A percentile compares a stretch with the other conserved stretches of the same genome.
Evolutionary conservation across 2,329 filamentous ascomycete genomes (phyloP).

Genomic region (Penicillium sp.): DNA sequence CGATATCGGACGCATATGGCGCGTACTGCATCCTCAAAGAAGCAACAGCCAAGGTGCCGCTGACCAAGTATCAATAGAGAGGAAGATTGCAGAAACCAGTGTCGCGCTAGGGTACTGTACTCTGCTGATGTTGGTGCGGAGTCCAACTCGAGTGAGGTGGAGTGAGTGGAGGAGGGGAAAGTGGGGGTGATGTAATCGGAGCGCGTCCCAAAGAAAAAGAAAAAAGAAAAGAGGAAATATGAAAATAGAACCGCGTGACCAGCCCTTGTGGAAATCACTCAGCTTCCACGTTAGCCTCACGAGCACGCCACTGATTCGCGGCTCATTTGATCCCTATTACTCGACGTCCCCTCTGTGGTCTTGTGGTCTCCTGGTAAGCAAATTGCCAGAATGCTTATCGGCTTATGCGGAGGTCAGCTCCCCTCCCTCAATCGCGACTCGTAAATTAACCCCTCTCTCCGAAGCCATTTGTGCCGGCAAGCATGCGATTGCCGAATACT

Average conservation of each 20-base stretch:
- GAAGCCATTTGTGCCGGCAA: conserved; percentile 92
- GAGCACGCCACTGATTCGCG: background rate
- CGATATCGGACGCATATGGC: conserved; percentile 90
- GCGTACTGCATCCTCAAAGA: conserved; percentile 66
- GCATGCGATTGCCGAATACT: conserved; percentile 82
- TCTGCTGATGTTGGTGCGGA: background rate
- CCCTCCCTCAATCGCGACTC: conserved; percentile 1
- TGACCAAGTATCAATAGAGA: background rate
- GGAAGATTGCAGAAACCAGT: background rate
- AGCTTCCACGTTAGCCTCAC: background rate
- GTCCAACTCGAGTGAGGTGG: background rate
- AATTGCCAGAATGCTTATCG: conserved; percentile 49
- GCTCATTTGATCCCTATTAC: background rate
- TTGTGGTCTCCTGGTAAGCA: background rate
- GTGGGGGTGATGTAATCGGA: conserved; percentile 20
- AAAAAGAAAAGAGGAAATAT: background rate
- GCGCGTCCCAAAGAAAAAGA: background rate
- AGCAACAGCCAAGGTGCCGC: no score
- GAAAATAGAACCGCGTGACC: conserved; percentile 5
- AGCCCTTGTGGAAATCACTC: conserved; percentile 2
- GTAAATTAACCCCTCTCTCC: conserved; percentile 16
- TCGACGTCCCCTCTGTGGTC: background rate
- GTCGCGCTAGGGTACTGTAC: background rate
- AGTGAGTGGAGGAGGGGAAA: conserved; percentile 7
- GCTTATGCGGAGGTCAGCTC: conserved; percentile 51